A percentile compares a stretch with the other conserved stretches of the same genome.
These are phyloP conservation scores for Phytopythium vexans DNA, from an alignment of 352 stramenopile genomes.

Conservation along the genomic window DNA sequence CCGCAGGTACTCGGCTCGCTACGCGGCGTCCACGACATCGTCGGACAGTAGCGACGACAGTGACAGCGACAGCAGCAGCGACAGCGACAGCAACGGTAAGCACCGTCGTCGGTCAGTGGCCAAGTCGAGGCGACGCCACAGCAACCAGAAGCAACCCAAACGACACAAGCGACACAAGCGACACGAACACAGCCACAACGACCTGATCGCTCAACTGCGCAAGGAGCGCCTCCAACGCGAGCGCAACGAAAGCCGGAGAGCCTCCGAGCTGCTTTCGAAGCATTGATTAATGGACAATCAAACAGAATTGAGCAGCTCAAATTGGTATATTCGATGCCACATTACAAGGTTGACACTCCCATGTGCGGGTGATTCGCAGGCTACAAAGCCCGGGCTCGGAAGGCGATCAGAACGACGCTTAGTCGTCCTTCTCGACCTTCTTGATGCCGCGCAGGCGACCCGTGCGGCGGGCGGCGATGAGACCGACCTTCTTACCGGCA, in stretches of 20 bases:
- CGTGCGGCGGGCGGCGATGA: slow-evolving; percentile 97
- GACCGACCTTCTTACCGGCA: slow-evolving; percentile 98
- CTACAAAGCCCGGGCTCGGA: no score
- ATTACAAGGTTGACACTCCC: slow-evolving; percentile 53
- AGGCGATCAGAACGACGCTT: slow-evolving; percentile 21
- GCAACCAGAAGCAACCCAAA: neutral
- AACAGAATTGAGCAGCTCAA: neutral
- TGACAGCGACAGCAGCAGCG: neutral
- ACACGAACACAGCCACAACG: slow-evolving; percentile 16
- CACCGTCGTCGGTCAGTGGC: neutral
- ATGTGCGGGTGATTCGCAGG: slow-evolving; percentile 1
- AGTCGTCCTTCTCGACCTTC: slow-evolving; percentile 94
- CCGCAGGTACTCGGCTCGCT: slow-evolving; percentile 25
- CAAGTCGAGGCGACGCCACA: neutral
- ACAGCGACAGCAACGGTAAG: neutral
- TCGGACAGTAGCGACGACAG: neutral
- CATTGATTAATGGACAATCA: slow-evolving; percentile 17
- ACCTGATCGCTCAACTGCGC: slow-evolving; percentile 7
- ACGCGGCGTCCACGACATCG: slow-evolving; percentile 21
- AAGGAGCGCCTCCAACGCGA: slow-evolving; percentile 36
- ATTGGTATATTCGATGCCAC: slow-evolving; percentile 1
- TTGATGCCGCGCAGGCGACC: slow-evolving; percentile 97
- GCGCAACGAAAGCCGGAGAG: slow-evolving; percentile 32
- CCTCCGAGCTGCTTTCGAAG: slow-evolving; percentile 16
- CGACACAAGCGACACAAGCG: slow-evolving; percentile 12